Percentiles rank a stretch among this genome's conserved stretches.
Evolutionary conservation across 2,329 filamentous ascomycete species (phyloP).

Genomic region (Colletotrichum sp.): DNA sequence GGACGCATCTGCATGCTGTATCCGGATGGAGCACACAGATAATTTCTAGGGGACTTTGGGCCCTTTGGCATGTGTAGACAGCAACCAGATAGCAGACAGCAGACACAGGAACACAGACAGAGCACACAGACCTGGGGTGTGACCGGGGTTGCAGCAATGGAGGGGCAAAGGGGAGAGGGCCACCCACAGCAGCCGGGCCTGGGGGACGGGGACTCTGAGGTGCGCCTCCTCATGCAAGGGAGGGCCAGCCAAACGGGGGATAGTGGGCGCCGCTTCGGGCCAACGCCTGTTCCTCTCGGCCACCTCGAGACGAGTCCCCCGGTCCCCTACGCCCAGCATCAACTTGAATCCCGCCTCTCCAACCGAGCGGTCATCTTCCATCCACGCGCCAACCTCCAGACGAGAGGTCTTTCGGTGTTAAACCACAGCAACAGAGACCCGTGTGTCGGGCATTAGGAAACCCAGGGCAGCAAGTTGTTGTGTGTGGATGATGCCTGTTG

Average conservation of each 20-base stretch:
- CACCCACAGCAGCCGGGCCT: neutral
- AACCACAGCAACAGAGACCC: neutral
- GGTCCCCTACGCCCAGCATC: neutral
- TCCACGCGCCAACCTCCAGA: neutral
- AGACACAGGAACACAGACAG: neutral
- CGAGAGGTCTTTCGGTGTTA: neutral
- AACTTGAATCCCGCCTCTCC: neutral
- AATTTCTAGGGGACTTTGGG: neutral
- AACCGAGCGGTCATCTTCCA: neutral
- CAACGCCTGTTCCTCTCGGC: slow-evolving; percentile 9
- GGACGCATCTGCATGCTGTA: neutral
- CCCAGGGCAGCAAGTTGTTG: neutral
- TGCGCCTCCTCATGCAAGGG: neutral
- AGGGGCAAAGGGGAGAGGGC: neutral
- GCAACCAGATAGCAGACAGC: neutral
- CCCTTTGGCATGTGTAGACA: neutral
- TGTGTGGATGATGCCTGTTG: slow-evolving; percentile 8
- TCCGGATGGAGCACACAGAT: neutral
- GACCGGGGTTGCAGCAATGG: neutral
- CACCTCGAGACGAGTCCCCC: slow-evolving; percentile 11
- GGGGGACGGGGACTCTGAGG: neutral
- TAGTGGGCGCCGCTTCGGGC: slow-evolving; percentile 1
- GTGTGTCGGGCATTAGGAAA: neutral
- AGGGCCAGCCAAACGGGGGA: neutral
- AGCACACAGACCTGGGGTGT: neutral